These are phyloP conservation scores for Heritiera fomes DNA, from an alignment of 345 rosid genomes.

Conservation along the genomic window DNA sequence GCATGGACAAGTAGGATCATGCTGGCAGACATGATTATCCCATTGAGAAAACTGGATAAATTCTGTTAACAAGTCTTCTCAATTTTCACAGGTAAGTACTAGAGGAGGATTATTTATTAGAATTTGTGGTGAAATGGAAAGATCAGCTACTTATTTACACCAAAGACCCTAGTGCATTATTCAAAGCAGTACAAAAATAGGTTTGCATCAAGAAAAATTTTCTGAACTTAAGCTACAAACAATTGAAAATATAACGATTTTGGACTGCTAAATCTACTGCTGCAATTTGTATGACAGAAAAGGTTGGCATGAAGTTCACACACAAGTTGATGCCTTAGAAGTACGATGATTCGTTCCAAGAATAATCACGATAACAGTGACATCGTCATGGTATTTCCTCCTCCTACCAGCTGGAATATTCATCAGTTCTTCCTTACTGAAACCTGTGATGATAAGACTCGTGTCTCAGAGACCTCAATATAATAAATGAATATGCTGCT, in stretches of 20 bases:
- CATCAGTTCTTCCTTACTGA: conserved; percentile 84
- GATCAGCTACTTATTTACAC: neutral
- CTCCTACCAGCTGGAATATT: conserved; percentile 91
- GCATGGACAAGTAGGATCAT: neutral
- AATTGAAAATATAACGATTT: conserved; percentile 19
- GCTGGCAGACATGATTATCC: neutral
- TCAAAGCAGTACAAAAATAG: conserved; percentile 16
- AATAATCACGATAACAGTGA: conserved; percentile 80
- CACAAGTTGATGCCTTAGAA: conserved; percentile 76
- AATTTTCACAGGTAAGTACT: neutral
- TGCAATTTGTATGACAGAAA: conserved; percentile 14
- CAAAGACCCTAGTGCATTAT: neutral
- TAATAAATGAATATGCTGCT: neutral
- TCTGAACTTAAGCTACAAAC: conserved; percentile 23
- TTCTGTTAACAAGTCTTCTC: too few relatives aligned
- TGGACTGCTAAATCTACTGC: neutral
- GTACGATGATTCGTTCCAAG: conserved; percentile 85
- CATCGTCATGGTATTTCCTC: conserved; percentile 95
- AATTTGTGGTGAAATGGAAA: neutral
- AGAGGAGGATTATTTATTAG: neutral
- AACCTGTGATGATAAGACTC: conserved; percentile 45
- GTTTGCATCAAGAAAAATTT: neutral
- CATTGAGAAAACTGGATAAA: neutral
- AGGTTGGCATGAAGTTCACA: conserved; percentile 21
- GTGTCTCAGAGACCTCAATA: neutral